These are phyloP conservation scores for Lasiosphaeriaceae sp. DNA, from an alignment of 495 filamentous ascomycete species.

Conservation along the genomic window DNA sequence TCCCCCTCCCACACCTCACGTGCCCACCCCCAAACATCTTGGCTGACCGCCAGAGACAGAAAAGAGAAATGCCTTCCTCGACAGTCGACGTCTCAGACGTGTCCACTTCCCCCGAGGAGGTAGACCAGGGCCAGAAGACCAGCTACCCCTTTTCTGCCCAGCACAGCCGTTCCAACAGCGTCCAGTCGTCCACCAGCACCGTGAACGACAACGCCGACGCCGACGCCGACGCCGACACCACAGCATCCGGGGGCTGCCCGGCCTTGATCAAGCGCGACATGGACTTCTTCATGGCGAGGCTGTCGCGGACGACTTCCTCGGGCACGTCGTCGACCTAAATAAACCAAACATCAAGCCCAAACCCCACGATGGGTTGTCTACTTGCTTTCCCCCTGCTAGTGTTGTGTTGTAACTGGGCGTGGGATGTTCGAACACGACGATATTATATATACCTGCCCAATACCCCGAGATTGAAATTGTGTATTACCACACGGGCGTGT, in stretches of 20 bases:
- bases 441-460: not conserved
- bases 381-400: too few relatives aligned
- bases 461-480: not conserved
- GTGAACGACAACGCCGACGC: not conserved
- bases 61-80: not conserved
- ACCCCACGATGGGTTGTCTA: not conserved
- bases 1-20: not conserved
- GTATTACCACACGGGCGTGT: too few relatives aligned
- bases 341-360: not conserved
- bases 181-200: conserved; percentile 6
- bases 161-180: conserved; percentile 11
- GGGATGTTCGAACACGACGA: not conserved
- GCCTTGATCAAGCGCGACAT: conserved; percentile 10
- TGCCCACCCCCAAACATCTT: too few relatives aligned
- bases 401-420: too few relatives aligned
- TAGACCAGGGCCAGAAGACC: not conserved
- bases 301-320: conserved; percentile 1
- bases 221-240: not conserved
- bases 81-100: not conserved
- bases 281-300: conserved; percentile 17
- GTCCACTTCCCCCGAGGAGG: not conserved
- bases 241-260: not conserved
- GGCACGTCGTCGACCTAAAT: not conserved
- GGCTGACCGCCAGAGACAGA: not conserved
- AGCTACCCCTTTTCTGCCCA: conserved; percentile 2